Conservation (phyloP, 148 eudicot species). For the Arbutus unedo region DNA sequence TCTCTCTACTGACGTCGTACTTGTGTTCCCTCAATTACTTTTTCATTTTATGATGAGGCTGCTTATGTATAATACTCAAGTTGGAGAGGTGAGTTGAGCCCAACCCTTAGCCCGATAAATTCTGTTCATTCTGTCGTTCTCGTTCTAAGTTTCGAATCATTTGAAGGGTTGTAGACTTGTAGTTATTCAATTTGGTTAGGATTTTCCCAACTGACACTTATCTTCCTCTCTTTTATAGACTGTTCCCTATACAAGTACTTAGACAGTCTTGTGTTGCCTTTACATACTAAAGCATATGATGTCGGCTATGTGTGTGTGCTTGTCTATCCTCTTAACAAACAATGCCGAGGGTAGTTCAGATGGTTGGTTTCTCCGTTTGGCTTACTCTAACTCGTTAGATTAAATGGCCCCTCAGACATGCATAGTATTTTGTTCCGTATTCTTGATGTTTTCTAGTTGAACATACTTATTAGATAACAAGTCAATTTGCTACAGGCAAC, state of each 20-base stretch:
- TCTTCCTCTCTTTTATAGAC: background rate
- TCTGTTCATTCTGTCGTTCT: background rate
- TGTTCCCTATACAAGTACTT: background rate
- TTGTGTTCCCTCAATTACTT: background rate
- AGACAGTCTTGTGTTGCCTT: background rate
- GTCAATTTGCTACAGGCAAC: background rate
- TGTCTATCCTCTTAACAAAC: background rate
- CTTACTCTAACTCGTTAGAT: background rate
- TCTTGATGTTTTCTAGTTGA: constrained; percentile 3
- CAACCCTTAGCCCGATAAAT: background rate
- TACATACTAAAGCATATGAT: background rate
- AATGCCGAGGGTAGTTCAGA: background rate
- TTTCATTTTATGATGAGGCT: background rate
- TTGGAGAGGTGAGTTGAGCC: background rate
- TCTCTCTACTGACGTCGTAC: background rate
- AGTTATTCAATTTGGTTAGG: background rate
- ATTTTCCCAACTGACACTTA: background rate
- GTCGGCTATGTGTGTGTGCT: background rate
- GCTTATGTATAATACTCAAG: background rate
- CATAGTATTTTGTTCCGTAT: background rate
- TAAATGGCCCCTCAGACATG: background rate
- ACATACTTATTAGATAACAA: too few species aligned
- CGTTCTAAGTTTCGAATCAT: background rate
- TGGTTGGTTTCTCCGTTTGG: constrained; percentile 8
- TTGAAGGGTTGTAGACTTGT: background rate